A percentile compares a stretch with the other conserved stretches of the same genome.
These are phyloP conservation scores for Euclidium syriacum DNA, from an alignment of 345 rosid species.

Conservation along the genomic window DNA sequence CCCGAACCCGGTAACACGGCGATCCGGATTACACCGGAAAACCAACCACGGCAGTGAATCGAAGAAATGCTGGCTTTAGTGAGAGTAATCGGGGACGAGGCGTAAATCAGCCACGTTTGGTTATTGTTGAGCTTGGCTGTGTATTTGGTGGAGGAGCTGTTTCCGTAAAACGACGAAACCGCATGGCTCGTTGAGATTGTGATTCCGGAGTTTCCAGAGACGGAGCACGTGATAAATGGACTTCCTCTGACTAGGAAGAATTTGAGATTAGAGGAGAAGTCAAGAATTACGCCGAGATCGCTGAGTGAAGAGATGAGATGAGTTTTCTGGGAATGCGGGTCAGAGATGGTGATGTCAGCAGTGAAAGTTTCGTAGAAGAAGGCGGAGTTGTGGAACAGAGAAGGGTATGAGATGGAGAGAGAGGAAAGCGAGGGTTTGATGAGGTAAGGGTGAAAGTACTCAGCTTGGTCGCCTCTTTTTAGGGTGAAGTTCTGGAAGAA, in stretches of 20 bases:
- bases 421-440: constrained; percentile 59
- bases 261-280: constrained; percentile 53
- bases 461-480: constrained; percentile 73
- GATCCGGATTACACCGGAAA: constrained; percentile 60
- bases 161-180: constrained; percentile 48
- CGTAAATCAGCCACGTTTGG: constrained; percentile 82
- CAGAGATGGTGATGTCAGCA: constrained; percentile 63
- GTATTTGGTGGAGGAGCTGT: constrained; percentile 50
- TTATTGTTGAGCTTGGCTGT: constrained; percentile 62
- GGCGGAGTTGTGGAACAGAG: constrained; percentile 52
- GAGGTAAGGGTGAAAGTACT: constrained; percentile 91
- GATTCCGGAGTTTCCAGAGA: constrained; percentile 38
- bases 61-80: constrained; percentile 34
- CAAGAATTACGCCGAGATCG: constrained; percentile 80
- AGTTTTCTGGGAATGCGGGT: constrained; percentile 27
- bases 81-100: constrained; percentile 61
- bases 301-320: constrained; percentile 62
- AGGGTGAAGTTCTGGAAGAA: constrained; percentile 93
- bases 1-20: constrained; percentile 54
- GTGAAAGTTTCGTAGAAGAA: constrained; percentile 57
- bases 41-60: constrained; percentile 41
- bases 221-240: constrained; percentile 71
- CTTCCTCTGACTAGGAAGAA: constrained; percentile 86
- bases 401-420: constrained; percentile 69
- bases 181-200: constrained; percentile 72